Conservation (phyloP, 192 early-diverging fungal genomes). For the Mycoemilia scoparia region DNA sequence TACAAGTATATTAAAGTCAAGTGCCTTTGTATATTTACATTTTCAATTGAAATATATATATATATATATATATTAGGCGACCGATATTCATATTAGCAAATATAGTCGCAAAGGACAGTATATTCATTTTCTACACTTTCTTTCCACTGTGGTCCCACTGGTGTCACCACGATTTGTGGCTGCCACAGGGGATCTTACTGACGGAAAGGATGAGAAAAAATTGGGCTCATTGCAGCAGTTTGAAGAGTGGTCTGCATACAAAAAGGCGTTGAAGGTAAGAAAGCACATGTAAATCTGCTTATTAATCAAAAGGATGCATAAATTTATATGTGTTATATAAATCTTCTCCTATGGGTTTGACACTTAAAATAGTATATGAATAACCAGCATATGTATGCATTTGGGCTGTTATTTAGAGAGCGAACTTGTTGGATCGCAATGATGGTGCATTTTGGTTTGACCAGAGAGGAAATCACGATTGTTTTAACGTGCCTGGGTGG, state of each 20-base stretch:
- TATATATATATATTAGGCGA: no score
- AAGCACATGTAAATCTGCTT: no score
- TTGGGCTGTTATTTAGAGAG: no score
- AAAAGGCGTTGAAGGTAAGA: slow-evolving; percentile 36
- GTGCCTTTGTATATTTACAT: no score
- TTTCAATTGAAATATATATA: no score
- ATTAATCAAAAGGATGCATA: no score
- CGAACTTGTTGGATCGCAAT: slow-evolving; percentile 26
- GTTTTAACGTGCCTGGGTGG: slow-evolving; percentile 58
- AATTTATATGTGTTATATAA: no score
- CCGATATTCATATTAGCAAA: slow-evolving; percentile 74
- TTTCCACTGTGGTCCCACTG: slow-evolving; percentile 52
- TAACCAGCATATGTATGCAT: no score
- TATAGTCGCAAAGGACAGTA: slow-evolving; percentile 42
- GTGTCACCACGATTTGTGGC: slow-evolving; percentile 62
- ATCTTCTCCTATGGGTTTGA: no score
- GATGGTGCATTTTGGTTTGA: slow-evolving; percentile 58
- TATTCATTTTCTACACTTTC: slow-evolving; percentile 55
- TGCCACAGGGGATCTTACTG: slow-evolving; percentile 75
- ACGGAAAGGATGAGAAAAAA: slow-evolving; percentile 54
- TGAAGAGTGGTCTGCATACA: slow-evolving; percentile 70
- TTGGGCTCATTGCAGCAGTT: slow-evolving; percentile 52
- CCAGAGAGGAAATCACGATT: slow-evolving; percentile 88
- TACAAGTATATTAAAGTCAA: no score
- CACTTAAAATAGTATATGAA: no score